phyloP scores from a whole-genome alignment of 2,329 filamentous ascomycete species.

The Ceratocystis variospora region DNA sequence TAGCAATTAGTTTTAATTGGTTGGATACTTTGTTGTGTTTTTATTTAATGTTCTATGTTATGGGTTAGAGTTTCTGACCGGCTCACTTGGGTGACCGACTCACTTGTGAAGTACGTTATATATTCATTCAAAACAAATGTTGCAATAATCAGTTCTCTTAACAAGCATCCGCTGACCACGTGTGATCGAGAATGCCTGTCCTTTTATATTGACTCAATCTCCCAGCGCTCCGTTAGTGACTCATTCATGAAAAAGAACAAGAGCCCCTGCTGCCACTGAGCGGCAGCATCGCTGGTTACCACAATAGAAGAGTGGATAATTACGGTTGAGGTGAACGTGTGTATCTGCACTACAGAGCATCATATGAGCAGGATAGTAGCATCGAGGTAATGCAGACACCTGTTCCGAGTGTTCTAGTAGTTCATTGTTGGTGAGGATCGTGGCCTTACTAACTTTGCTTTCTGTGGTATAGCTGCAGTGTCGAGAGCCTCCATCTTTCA shows the following conservation, averaged over 20 bases:
- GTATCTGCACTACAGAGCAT: not conserved
- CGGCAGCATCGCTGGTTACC: slow-evolving; percentile 50
- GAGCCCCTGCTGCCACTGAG: slow-evolving; percentile 45
- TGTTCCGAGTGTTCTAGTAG: not conserved
- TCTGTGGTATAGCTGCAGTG: not conserved
- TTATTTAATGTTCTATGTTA: too few species aligned
- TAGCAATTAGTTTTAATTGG: too few species aligned
- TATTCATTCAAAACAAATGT: slow-evolving; percentile 21
- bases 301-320: slow-evolving; percentile 3
- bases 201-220: slow-evolving; percentile 31
- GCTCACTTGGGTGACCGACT: too few species aligned
- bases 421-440: not conserved
- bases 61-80: too few species aligned
- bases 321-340: not conserved
- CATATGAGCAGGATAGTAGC: not conserved
- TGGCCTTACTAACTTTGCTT: not conserved
- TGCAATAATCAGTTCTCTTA: slow-evolving; percentile 33
- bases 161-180: slow-evolving; percentile 28
- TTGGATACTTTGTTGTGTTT: too few species aligned
- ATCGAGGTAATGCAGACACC: not conserved
- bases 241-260: slow-evolving; percentile 41
- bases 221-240: slow-evolving; percentile 61
- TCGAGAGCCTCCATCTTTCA: not conserved
- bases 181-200: slow-evolving; percentile 17
- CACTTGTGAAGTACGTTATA: too few species aligned